These are phyloP conservation scores for Dentiscutata heterogama DNA, from an alignment of 371 early-diverging fungal genomes.

Conservation along the genomic window DNA sequence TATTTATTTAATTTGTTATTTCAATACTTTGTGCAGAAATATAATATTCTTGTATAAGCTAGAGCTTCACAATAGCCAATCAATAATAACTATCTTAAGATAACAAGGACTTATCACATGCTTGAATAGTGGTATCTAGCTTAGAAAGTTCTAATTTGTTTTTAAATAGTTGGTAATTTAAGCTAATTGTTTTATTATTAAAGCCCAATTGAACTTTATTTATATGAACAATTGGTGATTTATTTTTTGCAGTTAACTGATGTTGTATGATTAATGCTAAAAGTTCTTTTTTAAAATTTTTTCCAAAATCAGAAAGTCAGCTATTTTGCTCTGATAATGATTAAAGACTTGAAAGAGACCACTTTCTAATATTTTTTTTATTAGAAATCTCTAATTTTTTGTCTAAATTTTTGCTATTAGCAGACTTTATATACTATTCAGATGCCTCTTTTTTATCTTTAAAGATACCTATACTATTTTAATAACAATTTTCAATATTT, in stretches of 20 bases:
- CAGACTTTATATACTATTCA: too few relatives aligned
- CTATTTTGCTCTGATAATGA: background rate
- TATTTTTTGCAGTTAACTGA: background rate
- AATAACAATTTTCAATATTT: background rate
- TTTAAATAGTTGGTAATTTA: background rate
- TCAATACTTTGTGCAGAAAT: background rate
- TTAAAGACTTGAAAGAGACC: background rate
- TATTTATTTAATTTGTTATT: background rate
- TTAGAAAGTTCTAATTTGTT: background rate
- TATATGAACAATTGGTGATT: background rate
- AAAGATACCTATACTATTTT: too few relatives aligned
- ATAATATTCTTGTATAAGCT: background rate
- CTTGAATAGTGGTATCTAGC: background rate
- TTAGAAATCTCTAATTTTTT: too few relatives aligned
- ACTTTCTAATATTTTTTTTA: background rate
- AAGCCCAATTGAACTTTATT: background rate
- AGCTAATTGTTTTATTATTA: constrained; percentile 8
- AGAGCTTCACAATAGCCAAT: background rate
- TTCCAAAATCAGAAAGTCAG: background rate
- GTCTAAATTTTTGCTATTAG: constrained; percentile 32
- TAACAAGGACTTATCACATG: background rate
- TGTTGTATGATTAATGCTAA: background rate
- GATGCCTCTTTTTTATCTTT: too few relatives aligned
- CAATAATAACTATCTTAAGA: background rate
- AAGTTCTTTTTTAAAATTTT: background rate